Conservation (phyloP, 495 filamentous ascomycete genomes). For the Acidomyces sp. region DNA sequence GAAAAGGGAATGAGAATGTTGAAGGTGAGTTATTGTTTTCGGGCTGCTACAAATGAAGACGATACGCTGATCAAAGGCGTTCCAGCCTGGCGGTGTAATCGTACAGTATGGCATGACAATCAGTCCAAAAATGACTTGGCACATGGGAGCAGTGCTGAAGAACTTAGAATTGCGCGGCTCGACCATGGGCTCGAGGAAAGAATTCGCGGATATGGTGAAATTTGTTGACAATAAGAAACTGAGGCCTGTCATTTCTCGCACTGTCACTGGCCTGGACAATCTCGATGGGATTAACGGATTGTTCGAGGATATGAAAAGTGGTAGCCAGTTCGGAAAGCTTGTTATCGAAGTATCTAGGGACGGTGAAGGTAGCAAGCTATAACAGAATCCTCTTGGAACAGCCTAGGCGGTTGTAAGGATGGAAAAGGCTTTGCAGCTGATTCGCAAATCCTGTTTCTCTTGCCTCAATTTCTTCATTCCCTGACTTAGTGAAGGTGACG, state of each 20-base stretch:
- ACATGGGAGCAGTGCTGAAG: constrained; percentile 30
- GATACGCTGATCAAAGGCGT: constrained; percentile 5
- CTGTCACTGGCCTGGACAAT: constrained; percentile 24
- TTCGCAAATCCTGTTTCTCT: too few relatives aligned
- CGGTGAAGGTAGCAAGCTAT: constrained; percentile 14
- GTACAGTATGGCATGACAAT: constrained; percentile 32
- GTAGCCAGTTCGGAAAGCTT: constrained; percentile 33
- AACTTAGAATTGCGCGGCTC: constrained; percentile 32
- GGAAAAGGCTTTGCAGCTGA: too few relatives aligned
- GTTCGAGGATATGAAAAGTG: constrained; percentile 34
- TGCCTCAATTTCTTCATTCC: too few relatives aligned
- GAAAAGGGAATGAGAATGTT: constrained; percentile 25
- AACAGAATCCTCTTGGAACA: too few relatives aligned
- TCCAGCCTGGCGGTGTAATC: constrained; percentile 30
- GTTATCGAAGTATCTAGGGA: constrained; percentile 27
- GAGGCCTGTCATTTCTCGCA: constrained; percentile 27
- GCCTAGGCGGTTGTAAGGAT: too few relatives aligned
- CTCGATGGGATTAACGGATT: constrained; percentile 29
- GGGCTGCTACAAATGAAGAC: background rate
- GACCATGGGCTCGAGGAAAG: constrained; percentile 35
- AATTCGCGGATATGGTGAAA: constrained; percentile 33
- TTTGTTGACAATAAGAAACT: constrained; percentile 29
- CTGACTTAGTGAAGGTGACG: too few relatives aligned
- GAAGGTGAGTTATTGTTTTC: constrained; percentile 20
- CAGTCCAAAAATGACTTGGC: constrained; percentile 28